A percentile compares a stretch with the other conserved stretches of the same genome.
Conservation (phyloP, 768 basidiomycete species). For the Podaxis sp. region DNA sequence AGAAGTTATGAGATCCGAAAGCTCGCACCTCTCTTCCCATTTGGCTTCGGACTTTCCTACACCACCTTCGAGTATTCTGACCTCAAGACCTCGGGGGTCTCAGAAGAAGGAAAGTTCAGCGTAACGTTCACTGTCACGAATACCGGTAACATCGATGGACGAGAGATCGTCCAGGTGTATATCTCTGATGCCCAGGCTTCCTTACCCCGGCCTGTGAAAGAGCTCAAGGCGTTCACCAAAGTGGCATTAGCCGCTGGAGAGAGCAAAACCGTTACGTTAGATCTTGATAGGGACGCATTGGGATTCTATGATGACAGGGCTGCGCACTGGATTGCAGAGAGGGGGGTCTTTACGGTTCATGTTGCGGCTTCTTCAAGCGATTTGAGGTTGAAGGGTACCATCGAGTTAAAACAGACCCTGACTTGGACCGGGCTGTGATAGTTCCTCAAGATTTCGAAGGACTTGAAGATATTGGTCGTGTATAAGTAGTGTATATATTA, state of each 20-base stretch:
- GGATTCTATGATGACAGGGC: conserved; percentile 46
- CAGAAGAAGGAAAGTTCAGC: conserved; percentile 31
- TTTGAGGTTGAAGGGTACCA: conserved; percentile 32
- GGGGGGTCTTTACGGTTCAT: conserved; percentile 41
- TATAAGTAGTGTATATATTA: background rate
- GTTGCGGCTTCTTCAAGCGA: conserved; percentile 47
- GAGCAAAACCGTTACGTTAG: conserved; percentile 32
- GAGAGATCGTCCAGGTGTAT: conserved; percentile 49
- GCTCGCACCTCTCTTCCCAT: conserved; percentile 47
- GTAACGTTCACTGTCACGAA: conserved; percentile 47
- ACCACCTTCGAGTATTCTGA: conserved; percentile 52
- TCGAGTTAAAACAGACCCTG: conserved; percentile 32
- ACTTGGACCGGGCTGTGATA: conserved; percentile 42
- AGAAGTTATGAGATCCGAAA: conserved; percentile 46
- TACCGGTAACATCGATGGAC: conserved; percentile 39
- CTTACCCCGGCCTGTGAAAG: conserved; percentile 42
- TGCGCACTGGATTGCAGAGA: conserved; percentile 45
- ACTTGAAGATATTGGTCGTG: background rate
- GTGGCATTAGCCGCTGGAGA: conserved; percentile 44
- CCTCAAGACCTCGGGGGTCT: conserved; percentile 33
- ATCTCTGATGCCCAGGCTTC: conserved; percentile 39
- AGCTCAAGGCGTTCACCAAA: conserved; percentile 49
- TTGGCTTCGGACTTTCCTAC: conserved; percentile 61
- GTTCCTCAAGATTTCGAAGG: background rate
- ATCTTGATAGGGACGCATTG: conserved; percentile 46